Evolutionary conservation across 345 rosid genomes (phyloP).

Genomic region (Streptanthus diversifolius): DNA sequence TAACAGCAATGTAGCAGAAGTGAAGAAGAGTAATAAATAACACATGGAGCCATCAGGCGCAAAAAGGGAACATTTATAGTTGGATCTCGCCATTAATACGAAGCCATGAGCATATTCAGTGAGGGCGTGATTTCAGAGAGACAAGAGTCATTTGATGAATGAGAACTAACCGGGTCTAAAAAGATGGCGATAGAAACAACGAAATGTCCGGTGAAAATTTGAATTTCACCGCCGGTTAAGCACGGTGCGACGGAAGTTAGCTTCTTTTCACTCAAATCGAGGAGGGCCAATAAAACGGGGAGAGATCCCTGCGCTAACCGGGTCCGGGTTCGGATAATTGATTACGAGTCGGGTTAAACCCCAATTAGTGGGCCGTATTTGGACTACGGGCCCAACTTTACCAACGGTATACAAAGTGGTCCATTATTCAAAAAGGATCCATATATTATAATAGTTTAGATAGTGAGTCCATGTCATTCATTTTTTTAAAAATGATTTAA

Average conservation of each 20-base stretch:
- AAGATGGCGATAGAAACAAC: conserved; percentile 1
- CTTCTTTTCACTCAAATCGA: conserved; percentile 14
- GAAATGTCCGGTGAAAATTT: neutral
- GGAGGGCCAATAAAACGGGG: conserved; percentile 25
- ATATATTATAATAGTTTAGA: too few species aligned
- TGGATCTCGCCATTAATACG: conserved; percentile 33
- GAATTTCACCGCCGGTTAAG: conserved; percentile 20
- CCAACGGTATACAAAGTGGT: neutral
- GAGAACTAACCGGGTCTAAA: conserved; percentile 28
- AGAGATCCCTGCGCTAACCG: conserved; percentile 1
- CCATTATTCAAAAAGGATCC: neutral
- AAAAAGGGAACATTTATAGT: conserved; percentile 9
- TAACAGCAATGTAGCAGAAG: neutral
- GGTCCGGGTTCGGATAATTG: conserved; percentile 18
- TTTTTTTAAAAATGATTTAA: too few species aligned
- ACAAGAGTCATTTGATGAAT: conserved; percentile 3
- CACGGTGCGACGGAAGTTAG: conserved; percentile 19
- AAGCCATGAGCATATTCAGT: conserved; percentile 18
- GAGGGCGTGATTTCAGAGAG: neutral
- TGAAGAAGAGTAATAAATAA: conserved; percentile 21
- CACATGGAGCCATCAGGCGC: neutral
- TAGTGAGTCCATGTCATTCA: too few species aligned
- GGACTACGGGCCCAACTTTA: neutral
- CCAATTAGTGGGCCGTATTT: conserved; percentile 4
- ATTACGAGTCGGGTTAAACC: conserved; percentile 2